Evolutionary conservation across 768 basidiomycete genomes (phyloP).

Genomic region (Mycena amicta): DNA sequence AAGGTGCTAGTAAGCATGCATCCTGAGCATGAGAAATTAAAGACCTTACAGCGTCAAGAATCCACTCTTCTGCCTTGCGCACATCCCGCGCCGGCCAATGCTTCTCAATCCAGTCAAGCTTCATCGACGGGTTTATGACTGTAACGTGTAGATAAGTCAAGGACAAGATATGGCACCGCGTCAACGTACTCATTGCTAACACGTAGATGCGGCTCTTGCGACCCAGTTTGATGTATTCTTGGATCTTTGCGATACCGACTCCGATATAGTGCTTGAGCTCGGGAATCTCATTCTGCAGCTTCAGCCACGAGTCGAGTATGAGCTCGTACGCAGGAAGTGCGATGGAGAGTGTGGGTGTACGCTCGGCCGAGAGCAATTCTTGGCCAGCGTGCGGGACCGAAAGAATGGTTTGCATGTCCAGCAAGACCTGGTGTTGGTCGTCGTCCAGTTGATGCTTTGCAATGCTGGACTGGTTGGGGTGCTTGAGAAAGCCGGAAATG

Average conservation of each 20-base stretch:
- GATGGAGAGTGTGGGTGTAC: constrained; percentile 35
- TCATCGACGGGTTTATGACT: constrained; percentile 26
- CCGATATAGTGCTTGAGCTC: constrained; percentile 30
- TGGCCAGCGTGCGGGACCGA: constrained; percentile 32
- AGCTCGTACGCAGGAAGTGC: constrained; percentile 34
- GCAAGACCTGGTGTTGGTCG: constrained; percentile 22
- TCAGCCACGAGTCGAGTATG: constrained; percentile 24
- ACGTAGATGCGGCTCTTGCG: constrained; percentile 31
- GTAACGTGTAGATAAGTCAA: constrained; percentile 1
- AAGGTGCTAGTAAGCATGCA: neutral
- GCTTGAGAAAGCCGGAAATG: constrained; percentile 21
- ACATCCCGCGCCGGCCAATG: constrained; percentile 17
- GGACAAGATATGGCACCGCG: neutral
- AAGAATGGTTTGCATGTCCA: constrained; percentile 33
- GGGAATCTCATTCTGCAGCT: constrained; percentile 21
- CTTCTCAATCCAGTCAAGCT: constrained; percentile 23
- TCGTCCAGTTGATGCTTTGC: constrained; percentile 13
- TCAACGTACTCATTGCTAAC: constrained; percentile 32
- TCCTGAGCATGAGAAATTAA: neutral
- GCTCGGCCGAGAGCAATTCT: constrained; percentile 35
- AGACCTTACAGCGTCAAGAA: constrained; percentile 23
- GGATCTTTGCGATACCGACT: constrained; percentile 31
- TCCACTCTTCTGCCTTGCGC: constrained; percentile 18
- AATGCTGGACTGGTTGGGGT: constrained; percentile 21
- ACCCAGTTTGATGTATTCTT: constrained; percentile 32